Evolutionary conservation across 331 rosid species (phyloP), one percentile per base, ranked within the genome.

Genomic region (Pyracantha coccinea): DNA sequence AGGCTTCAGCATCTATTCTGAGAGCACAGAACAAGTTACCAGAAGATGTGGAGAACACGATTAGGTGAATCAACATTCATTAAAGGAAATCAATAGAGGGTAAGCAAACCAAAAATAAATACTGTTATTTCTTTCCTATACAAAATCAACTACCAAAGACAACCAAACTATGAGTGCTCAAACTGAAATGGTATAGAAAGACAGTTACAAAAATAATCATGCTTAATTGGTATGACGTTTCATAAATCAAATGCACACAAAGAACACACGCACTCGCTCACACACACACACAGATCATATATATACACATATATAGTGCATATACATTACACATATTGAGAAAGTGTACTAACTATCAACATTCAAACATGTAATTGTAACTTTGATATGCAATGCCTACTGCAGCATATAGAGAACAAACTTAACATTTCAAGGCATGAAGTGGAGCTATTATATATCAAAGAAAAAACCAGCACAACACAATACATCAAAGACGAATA

Each of bases 1-100:
- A 33, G 68, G 82, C 92, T 83, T 93, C 96, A 38, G 87, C 94
- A 83, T 91, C 97, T 87, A 93, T 83, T 87, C 98, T 93, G 98
- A 78, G 84, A 86, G 66, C 79, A 77, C 45, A 72, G 59, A 84
- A 73, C 65, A 71, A 57, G 72, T 86, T 71, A 77, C 81, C 75
- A 71, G 82, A 79, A 52, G 53, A 75, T 63, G 58, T 63, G 74
- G 71, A 74, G 68, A 71, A 79, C 64, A n/a, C 45, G 75, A 68
- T 41, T 41, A 55, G 70, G 73, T 4, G 33, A 69, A 59, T 4
- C 3, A 31, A 41, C 54, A 35, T 15, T 38, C 55, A 15, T 33
- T 32, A 21, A 71, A 32, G 12, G 15, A 55, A 21, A 11, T 31
- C 17, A 13, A 55, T 31, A 32, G 24, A 55, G 53, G 7, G 24